phyloP scores from a whole-genome alignment of 2,329 filamentous ascomycete genomes.

The Mariannaea sp. region DNA sequence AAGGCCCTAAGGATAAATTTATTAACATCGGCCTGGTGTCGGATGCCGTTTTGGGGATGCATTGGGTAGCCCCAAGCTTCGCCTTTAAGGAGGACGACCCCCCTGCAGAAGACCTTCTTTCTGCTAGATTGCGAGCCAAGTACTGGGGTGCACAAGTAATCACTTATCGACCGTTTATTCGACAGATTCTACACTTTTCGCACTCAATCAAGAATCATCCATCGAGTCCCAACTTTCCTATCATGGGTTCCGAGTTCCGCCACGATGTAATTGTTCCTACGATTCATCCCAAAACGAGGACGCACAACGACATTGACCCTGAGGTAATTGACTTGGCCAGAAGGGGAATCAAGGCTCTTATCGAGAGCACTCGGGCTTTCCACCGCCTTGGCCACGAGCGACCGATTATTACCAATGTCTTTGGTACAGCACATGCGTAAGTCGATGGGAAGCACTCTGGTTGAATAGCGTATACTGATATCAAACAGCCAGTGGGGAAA shows the following conservation, averaged over 20 bases:
- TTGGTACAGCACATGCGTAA: constrained; percentile 95
- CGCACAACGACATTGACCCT: constrained; percentile 47
- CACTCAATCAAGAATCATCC: constrained; percentile 44
- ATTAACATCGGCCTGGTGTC: constrained; percentile 54
- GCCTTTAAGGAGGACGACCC: constrained; percentile 68
- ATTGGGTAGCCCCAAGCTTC: constrained; percentile 56
- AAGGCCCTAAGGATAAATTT: constrained; percentile 46
- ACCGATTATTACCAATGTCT: constrained; percentile 91
- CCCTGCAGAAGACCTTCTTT: constrained; percentile 76
- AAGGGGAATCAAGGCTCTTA: constrained; percentile 72
- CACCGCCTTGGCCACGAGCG: constrained; percentile 65
- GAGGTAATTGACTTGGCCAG: constrained; percentile 60
- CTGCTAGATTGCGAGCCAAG: constrained; percentile 85
- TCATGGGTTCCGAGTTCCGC: constrained; percentile 43
- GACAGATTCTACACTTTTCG: constrained; percentile 59
- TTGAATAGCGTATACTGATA: constrained; percentile 18
- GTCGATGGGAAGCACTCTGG: constrained; percentile 44
- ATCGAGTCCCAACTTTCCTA: constrained; percentile 41
- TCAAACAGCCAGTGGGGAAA: constrained; percentile 88
- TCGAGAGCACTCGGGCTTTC: constrained; percentile 86
- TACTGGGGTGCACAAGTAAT: constrained; percentile 94
- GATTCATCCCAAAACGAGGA: constrained; percentile 45
- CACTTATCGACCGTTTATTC: constrained; percentile 78
- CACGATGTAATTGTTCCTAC: constrained; percentile 44
- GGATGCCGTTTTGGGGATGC: constrained; percentile 47